Percentiles rank a stretch among this genome's conserved stretches.
Evolutionary conservation across 352 stramenopile species (phyloP).

Genomic region (Globisporangium nunn): DNA sequence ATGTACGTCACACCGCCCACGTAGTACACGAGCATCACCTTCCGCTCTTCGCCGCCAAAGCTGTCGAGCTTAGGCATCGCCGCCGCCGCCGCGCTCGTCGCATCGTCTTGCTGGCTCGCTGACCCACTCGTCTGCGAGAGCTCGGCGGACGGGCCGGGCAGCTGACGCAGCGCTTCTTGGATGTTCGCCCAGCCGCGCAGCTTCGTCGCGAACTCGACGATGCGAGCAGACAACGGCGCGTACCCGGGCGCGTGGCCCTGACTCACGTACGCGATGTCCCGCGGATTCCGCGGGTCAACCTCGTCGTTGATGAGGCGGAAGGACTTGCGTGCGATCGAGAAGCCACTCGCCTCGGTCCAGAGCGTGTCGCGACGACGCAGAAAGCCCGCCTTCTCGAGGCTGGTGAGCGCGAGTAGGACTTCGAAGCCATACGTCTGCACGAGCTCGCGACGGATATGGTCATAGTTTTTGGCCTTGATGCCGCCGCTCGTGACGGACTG

Average conservation of each 20-base stretch:
- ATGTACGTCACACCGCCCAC: constrained; percentile 95
- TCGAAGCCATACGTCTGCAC: constrained; percentile 97
- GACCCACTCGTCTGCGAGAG: constrained; percentile 44
- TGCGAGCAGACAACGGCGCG: constrained; percentile 89
- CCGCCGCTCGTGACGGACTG: constrained; percentile 91
- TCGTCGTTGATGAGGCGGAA: constrained; percentile 95
- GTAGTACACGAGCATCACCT: constrained; percentile 95
- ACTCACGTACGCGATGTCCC: constrained; percentile 92
- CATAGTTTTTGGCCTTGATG: constrained; percentile 92
- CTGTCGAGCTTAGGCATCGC: constrained; percentile 49
- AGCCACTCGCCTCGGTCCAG: constrained; percentile 79
- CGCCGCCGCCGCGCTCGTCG: constrained; percentile 6
- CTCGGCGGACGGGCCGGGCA: constrained; percentile 75
- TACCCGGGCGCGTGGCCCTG: constrained; percentile 85
- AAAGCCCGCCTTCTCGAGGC: constrained; percentile 92
- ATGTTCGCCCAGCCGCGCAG: constrained; percentile 69
- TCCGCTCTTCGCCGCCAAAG: constrained; percentile 73
- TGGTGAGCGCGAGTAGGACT: constrained; percentile 89
- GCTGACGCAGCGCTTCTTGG: constrained; percentile 75
- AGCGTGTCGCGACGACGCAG: constrained; percentile 86
- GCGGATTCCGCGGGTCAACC: constrained; percentile 89
- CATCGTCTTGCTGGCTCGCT: constrained; percentile 5
- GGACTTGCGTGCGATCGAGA: constrained; percentile 81
- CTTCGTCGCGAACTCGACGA: constrained; percentile 88
- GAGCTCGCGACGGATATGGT: constrained; percentile 90